Base-by-base conservation (phyloP, 176 grass and related monocot genomes). In the Pharus latifolius region DNA sequence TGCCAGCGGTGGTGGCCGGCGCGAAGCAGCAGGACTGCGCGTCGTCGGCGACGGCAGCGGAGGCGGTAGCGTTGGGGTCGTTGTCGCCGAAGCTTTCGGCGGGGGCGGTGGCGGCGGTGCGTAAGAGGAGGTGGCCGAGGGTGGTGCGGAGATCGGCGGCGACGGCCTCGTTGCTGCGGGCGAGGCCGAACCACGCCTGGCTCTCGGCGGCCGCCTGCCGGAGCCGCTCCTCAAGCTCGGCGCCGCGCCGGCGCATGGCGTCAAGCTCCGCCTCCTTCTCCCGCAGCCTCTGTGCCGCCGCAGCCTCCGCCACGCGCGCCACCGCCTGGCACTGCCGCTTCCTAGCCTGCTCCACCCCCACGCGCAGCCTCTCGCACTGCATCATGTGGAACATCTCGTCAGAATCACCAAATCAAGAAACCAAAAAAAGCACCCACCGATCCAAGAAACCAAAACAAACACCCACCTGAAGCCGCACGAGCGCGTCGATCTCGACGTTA, bases 31-130 rank as follows among this genome's bases (percentile, higher is more conserved):
- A 52, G 0, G 85, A 88, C 64, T 60, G 30, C 5, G 85, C 80
- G 52, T 79, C 83, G 56, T 85, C 77, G 0, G 59, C 68, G 2
- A 60, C 43, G 14, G 47, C 63, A 7, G 27, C 11, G 3, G 45
- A 41, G 24, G 25, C 22, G 37, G 27, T 44, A 5, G 41, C 63
- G 26, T 68, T 44, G 8, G 41, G 62, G 26, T 68, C 74, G 20
- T 63, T 89, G 15, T 94, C 83, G n/a, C 91, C 91, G 43, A 51
- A 87, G 1, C 85, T 86, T 51, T 87, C 91, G 0, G 30, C 65
- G 18, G 26, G 6, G n/a, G 11, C 55, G 3, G 18, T 37, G 32
- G 1, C 2, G 25, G 14, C 35, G 42, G 3, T 38, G 24, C 48
- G 31, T 3, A 75, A 47, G 23, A 88, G 84, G 33, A 84, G 42